Base-by-base conservation (phyloP, 2,329 filamentous ascomycete genomes). In the Ophiostoma pallidulum region DNA sequence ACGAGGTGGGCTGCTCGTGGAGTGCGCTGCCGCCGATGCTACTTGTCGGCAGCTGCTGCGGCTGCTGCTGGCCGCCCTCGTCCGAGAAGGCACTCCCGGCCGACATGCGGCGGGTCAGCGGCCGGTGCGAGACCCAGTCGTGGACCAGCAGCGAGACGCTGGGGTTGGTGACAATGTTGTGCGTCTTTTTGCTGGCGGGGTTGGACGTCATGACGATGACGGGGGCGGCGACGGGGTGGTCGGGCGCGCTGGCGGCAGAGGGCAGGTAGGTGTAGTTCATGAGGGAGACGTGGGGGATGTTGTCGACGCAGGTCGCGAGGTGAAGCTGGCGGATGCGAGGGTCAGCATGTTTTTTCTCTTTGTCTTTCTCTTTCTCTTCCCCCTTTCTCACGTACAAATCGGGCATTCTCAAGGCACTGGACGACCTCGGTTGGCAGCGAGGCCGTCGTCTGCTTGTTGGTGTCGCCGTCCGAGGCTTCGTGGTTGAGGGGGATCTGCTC, bases 191-290 rank as follows among this genome's bases (percentile, higher is more conserved):
- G 31, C 83, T 87, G 48, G 80, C 77, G 1, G 82, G 80, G 57
- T 88, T 88, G 39, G 85, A 94, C 48, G 92, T 97, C 85, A 91
- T 90, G 73, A 97, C 84, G 61, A 97, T 94, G 54, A 89, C 84
- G n/a, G 88, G 83, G 31, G 29, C 26, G 4, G 41, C 10, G 8
- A 29, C 9, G 28, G 49, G 22, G 31, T 35, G 13, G 26, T 35
- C 18, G 24, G 51, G 29, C 33, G 78, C 75, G 65, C 80, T 84
- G 33, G 80, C 82, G 14, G 85, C 86, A 6, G 75, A 80, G 33
- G 89, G 84, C 19, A 98, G 84, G 68, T 96, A 97, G 61, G 92
- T 97, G 72, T 97, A 97, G 72, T 94, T 96, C 92, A 98, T 98
- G 55, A 98, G 80, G 32, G 89, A 94, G 56, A 97, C 87, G 64